Evolutionary conservation across 140 eudicot species (phyloP), one percentile per base, ranked within the genome.

Genomic region (Bidens hawaiensis): DNA sequence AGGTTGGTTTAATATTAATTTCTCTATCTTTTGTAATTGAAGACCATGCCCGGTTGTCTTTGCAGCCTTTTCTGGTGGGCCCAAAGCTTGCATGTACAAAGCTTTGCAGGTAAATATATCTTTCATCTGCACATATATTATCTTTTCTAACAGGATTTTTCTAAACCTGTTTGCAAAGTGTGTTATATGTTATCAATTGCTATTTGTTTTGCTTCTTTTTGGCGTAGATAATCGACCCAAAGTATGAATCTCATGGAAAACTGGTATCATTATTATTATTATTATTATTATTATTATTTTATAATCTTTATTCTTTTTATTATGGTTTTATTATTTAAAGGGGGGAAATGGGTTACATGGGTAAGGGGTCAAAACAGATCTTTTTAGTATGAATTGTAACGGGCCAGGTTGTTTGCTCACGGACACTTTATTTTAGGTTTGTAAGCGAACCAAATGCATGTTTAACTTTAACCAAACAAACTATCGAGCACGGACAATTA

Each of bases 41-140:
- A 93, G 81, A 52, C 94, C 94, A 22, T 70, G 93, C 81, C 96
- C 98, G 5, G 85, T 91, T 70, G 95, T 87, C 54, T 87, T 93
- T 67, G 96, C 86, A 13, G 79, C 99, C 31, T 93, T 93, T 67
- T 93, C 99, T 25, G 94, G 94, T 64, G 99, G 95, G 24, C 87
- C 99, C 6, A 93, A 88, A 74, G 85, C 96, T 62, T 93, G 99
- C 83, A 76, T 93, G 96, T 93, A 85, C 66, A 93, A 93, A 79
- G 89, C 81, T 73, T 80, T 93, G 75, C 96, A 87, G 99, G 99
- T 93, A 75, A 64, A 57, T 43, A 14, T 58, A 58, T 42, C 50
- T 73, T 56, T 0, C 31, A 73, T 15, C 26, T 34, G 68, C 43
- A 26, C 52, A 55, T 64, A 12, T n/a, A n/a, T n/a, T n/a, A n/a